Conservation (phyloP, 2,329 filamentous ascomycete genomes). For the Trichoderma sp. region DNA sequence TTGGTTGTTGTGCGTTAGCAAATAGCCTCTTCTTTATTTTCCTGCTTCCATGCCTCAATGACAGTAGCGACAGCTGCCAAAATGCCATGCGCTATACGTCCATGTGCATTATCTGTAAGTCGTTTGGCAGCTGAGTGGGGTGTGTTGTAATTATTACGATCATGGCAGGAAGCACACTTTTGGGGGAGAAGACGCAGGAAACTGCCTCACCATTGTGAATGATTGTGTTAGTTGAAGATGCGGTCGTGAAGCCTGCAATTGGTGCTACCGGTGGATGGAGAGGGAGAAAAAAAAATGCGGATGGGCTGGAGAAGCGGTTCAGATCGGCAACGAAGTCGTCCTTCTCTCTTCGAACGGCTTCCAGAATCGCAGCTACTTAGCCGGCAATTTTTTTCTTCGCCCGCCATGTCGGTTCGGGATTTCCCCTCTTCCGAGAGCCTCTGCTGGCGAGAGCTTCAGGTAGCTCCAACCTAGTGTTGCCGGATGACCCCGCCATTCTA, state of each 20-base stretch:
- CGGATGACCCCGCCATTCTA: constrained; percentile 18
- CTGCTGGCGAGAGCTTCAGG: constrained; percentile 9
- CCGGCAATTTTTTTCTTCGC: constrained; percentile 36
- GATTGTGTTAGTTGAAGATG: neutral
- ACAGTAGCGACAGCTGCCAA: neutral
- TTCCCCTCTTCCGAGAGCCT: constrained; percentile 34
- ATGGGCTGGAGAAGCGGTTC: constrained; percentile 8
- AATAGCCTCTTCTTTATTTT: neutral
- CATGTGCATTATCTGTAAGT: neutral
- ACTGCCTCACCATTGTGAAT: constrained; percentile 1
- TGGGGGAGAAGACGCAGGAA: neutral
- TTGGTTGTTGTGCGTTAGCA: constrained; percentile 34
- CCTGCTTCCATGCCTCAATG: neutral
- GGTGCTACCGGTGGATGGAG: neutral
- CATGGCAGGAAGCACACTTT: neutral
- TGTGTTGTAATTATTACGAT: neutral
- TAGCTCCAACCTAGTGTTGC: neutral
- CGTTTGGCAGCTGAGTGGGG: neutral
- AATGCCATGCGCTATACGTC: neutral
- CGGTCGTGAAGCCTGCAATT: neutral
- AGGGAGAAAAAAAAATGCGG: neutral
- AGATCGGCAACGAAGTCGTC: neutral
- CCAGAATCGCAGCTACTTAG: constrained; percentile 31
- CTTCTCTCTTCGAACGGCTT: constrained; percentile 40
- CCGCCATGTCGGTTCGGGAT: constrained; percentile 28